Conservation (phyloP, 257 asterid species). For the Nemophila menziesii region DNA sequence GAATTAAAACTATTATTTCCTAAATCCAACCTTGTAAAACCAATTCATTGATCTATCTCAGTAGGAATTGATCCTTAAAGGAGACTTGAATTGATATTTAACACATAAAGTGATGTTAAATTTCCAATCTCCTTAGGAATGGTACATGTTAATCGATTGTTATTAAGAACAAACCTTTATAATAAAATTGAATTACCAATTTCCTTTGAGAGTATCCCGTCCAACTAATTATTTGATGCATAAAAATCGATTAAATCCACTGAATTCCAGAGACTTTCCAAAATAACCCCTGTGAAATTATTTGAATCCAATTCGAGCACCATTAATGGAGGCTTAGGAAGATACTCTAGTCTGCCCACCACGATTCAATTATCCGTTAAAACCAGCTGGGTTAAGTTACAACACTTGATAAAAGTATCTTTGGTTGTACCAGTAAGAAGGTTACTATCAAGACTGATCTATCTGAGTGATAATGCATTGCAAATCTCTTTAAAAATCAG, state of each 20-base stretch:
- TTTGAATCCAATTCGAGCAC: conserved; percentile 70
- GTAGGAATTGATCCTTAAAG: conserved; percentile 45
- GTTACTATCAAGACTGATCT: conserved; percentile 49
- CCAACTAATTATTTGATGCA: conserved; percentile 54
- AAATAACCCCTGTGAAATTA: conserved; percentile 58
- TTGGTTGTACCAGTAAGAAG: conserved; percentile 44
- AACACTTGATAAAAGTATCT: conserved; percentile 43
- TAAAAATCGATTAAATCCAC: conserved; percentile 46
- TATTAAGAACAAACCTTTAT: conserved; percentile 44
- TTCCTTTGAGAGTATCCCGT: conserved; percentile 45
- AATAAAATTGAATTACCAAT: conserved; percentile 42
- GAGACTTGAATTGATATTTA: conserved; percentile 50
- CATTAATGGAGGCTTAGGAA: conserved; percentile 55
- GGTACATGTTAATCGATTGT: conserved; percentile 37
- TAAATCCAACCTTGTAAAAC: conserved; percentile 51
- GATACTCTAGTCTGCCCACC: conserved; percentile 54
- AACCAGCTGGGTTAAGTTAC: conserved; percentile 48
- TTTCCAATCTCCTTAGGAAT: conserved; percentile 53
- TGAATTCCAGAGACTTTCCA: conserved; percentile 46
- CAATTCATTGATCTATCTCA: conserved; percentile 49
- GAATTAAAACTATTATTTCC: conserved; percentile 51
- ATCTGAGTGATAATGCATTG: conserved; percentile 38
- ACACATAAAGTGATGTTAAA: conserved; percentile 36
- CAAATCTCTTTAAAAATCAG: conserved; percentile 62
- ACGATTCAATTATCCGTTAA: conserved; percentile 38